Base-by-base conservation (phyloP, 2,329 filamentous ascomycete species). In the Penicillium sp. region DNA sequence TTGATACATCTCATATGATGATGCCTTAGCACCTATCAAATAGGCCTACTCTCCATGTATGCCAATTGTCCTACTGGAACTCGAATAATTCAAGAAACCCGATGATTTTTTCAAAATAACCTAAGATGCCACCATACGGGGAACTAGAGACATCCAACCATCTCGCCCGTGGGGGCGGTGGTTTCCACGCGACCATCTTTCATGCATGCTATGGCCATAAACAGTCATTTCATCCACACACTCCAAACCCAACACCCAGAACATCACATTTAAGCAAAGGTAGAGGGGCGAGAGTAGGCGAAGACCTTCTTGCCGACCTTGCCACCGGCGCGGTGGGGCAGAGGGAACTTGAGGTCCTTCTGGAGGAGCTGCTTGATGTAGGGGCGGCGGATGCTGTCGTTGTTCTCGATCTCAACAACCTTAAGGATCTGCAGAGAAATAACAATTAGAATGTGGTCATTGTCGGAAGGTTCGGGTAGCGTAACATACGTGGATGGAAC, bases 311-410 rank as follows among this genome's bases (percentile, higher is more conserved):
- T 90, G 84, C 84, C 87, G 79, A 85, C 84, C 84, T 92, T 93
- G 84, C 88, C 85, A 48, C 55, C 55, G 77, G 93, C 82, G 76
- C 95, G 94, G 87, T 99, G 94, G 78, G 94, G 94, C 71, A 99
- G 91, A 79, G 94, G 94, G 91, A 99, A 99, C 82, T 89, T 91
- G 81, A 99, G 90, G 81, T 87, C 80, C 89, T 97, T 97, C 82
- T 85, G 83, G 78, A 96, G 82, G 80, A 99, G 91, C 85, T 99
- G 94, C 87, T 93, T 95, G 86, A 99, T 96, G 89, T 99, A 99
- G 70, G 94, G 93, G 80, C 94, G 91, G 86, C 93, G 94, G 85
- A 99, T 84, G 78, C 94, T 91, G 71, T 93, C 91, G 76, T 82
- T 84, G 88, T 96, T 96, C 85, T 96, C 89, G 76, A 99, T 80